Evolutionary conservation across 495 filamentous ascomycete species (phyloP), one percentile per base, ranked within the genome.

Genomic region (Trichoderma asperelloides): DNA sequence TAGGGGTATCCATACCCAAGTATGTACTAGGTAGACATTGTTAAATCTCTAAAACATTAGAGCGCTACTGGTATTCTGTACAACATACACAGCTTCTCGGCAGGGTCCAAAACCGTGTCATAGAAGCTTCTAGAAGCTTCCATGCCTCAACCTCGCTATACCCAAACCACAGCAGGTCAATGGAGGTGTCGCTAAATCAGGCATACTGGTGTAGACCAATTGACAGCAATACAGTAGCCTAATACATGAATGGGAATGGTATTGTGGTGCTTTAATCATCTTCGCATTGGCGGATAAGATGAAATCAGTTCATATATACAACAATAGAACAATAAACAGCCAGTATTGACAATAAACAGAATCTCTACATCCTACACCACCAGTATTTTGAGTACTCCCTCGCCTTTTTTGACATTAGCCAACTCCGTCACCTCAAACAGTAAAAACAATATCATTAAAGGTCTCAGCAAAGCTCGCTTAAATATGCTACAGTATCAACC

Each of bases 71-170:
- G 33, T 37, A 7, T 8, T 37, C 33, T 37, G 33, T 37, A 7
- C 33, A 37, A 37, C 5, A 37, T 37, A 7, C 33, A 37, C 33
- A 37, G 33, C 33, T 47, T 47, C 16, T 18, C n/a, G 13, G 4
- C 43, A n/a, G 43, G 41, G 41, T 18, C 41, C 13, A 9, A 40
- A 40, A 40, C 39, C 39, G 45, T 49, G 8, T n/a, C 45, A n/a
- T 55, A 11, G 55, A 60, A 60, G 11, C 55, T 60, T 60, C 55
- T 60, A 60, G 55, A 60, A 60, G 55, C 55, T 60, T 60, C 55
- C 23, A 60, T 60, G 11, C 25, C 11, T 11, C 21, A 18, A 51
- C 16, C 3, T 23, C 18, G 5, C 8, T n/a, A 51, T n/a, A 4
- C 47, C n/a, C 18, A 51, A 4, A n/a, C 47, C 3, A 21, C 47